Evolutionary conservation across 2,329 filamentous ascomycete species (phyloP).

Genomic region (Chaetomiaceae sp.): DNA sequence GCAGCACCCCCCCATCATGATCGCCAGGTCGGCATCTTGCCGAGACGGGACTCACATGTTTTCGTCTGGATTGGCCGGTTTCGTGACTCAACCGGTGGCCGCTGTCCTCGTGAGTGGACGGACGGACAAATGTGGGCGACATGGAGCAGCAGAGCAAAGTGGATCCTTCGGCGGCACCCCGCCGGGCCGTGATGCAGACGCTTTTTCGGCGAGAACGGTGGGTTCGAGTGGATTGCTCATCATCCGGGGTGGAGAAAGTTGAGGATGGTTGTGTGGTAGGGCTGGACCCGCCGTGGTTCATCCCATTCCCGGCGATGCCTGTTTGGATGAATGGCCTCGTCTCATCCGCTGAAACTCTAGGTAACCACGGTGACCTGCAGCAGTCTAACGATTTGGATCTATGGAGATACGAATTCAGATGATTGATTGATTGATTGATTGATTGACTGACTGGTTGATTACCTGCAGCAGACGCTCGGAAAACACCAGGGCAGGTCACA

Average conservation of each 20-base stretch:
- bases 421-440: no score
- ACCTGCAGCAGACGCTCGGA: no score
- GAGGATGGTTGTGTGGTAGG: conserved; percentile 5
- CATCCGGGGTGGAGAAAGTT: conserved; percentile 1
- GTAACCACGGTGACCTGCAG: conserved; percentile 8
- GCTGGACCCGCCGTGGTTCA: conserved; percentile 8
- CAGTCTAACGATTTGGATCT: not conserved
- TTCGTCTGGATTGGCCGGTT: conserved; percentile 6
- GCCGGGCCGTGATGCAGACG: conserved; percentile 4
- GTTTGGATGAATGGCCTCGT: not conserved
- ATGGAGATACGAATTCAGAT: not conserved
- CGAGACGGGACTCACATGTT: not conserved
- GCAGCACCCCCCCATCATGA: not conserved
- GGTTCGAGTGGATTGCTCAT: conserved; percentile 1
- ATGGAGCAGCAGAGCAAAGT: no score
- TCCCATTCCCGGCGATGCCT: not conserved
- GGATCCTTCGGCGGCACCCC: conserved; percentile 4
- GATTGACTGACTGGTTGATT: no score
- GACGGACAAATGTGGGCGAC: not conserved
- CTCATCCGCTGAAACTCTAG: not conserved
- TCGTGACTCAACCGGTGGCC: conserved; percentile 15
- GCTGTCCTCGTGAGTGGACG: not conserved
- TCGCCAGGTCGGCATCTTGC: not conserved
- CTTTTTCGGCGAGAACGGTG: conserved; percentile 9
- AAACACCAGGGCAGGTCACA: no score